Evolutionary conservation across 2,329 filamentous ascomycete genomes (phyloP).

Genomic region (Exserohilum turcica): DNA sequence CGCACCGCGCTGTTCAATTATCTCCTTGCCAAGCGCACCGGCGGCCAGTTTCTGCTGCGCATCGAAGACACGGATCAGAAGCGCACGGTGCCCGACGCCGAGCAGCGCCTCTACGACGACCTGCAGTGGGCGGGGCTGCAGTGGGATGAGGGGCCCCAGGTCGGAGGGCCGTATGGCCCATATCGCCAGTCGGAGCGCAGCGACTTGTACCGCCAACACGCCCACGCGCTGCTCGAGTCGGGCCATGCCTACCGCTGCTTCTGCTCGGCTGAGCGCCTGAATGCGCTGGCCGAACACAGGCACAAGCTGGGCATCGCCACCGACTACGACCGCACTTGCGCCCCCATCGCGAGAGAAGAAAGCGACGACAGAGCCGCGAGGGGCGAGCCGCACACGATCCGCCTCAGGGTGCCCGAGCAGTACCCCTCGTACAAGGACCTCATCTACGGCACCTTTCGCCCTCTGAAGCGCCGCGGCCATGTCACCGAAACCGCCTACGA

Average conservation of each 20-base stretch:
- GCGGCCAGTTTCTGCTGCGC: slow-evolving; percentile 86
- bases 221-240: slow-evolving; percentile 68
- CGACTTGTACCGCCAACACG: slow-evolving; percentile 72
- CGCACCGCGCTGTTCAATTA: slow-evolving; percentile 96
- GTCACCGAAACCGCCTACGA: slow-evolving; percentile 61
- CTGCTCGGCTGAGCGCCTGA: slow-evolving; percentile 74
- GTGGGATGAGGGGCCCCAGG: slow-evolving; percentile 92
- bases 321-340: slow-evolving; percentile 76
- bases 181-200: slow-evolving; percentile 88
- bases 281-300: slow-evolving; percentile 67
- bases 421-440: slow-evolving; percentile 74
- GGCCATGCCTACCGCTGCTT: slow-evolving; percentile 92
- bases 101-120: slow-evolving; percentile 76
- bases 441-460: slow-evolving; percentile 68
- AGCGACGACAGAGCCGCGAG: slow-evolving; percentile 71
- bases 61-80: slow-evolving; percentile 96
- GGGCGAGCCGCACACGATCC: slow-evolving; percentile 76
- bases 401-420: slow-evolving; percentile 68
- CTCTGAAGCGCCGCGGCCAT: slow-evolving; percentile 46
- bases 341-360: slow-evolving; percentile 67
- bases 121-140: slow-evolving; percentile 84
- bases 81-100: slow-evolving; percentile 79
- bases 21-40: slow-evolving; percentile 82
- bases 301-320: slow-evolving; percentile 63
- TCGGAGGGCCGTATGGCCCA: slow-evolving; percentile 80